Percentiles rank a stretch among this genome's conserved stretches.
Evolutionary conservation across 345 rosid genomes (phyloP).

Genomic region (Ceriops zippeliana): DNA sequence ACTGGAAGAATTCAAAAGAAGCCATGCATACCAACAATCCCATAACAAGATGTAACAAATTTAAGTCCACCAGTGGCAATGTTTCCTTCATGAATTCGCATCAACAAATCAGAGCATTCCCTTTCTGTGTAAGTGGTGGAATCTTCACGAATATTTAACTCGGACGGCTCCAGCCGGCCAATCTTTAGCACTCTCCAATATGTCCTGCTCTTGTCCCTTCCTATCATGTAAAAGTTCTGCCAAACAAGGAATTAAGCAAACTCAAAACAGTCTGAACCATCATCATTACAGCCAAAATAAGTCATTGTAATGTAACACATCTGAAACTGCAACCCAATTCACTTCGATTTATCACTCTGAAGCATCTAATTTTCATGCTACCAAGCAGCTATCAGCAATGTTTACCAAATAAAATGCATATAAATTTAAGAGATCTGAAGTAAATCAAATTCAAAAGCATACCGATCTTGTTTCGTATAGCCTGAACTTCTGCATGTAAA

Average conservation of each 20-base stretch:
- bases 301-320: not conserved
- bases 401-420: not conserved
- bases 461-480: slow-evolving; percentile 84
- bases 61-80: slow-evolving; percentile 83
- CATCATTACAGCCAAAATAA: not conserved
- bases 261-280: not conserved
- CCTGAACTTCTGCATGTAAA: slow-evolving; percentile 51
- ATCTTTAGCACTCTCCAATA: slow-evolving; percentile 80
- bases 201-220: slow-evolving; percentile 63
- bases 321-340: not conserved
- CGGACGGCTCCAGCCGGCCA: slow-evolving; percentile 63
- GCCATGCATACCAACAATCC: slow-evolving; percentile 73
- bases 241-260: slow-evolving; percentile 7
- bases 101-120: slow-evolving; percentile 71
- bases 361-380: no score
- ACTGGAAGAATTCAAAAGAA: not conserved
- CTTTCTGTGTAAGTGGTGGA: slow-evolving; percentile 61
- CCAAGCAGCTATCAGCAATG: no score
- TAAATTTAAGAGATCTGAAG: not conserved
- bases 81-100: slow-evolving; percentile 93
- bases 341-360: no score
- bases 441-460: not conserved
- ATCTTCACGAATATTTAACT: slow-evolving; percentile 78
- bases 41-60: slow-evolving; percentile 82
- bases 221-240: slow-evolving; percentile 80